Evolutionary conservation across 345 rosid genomes (phyloP).

Genomic region (Eucalyptus sp.): DNA sequence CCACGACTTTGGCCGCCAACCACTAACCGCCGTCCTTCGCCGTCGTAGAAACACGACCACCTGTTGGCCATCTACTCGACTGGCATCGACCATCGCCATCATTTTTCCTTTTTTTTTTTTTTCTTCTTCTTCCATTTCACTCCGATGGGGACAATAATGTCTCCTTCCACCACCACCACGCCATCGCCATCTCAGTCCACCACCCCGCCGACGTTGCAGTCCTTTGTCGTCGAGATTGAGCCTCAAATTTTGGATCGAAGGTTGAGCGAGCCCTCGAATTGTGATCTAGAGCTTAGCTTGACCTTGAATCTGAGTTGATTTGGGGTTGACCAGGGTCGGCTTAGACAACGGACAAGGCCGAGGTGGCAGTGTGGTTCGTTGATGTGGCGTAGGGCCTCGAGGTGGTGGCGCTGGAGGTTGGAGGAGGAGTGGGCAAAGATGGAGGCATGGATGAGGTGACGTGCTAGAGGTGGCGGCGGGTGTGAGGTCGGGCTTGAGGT

Average conservation of each 20-base stretch:
- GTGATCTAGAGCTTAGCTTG: background rate
- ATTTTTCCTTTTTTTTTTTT: background rate
- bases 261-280: background rate
- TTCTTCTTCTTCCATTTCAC: background rate
- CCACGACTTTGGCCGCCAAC: background rate
- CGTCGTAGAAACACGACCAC: background rate
- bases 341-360: background rate
- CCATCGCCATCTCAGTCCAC: background rate
- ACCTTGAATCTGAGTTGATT: background rate
- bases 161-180: background rate
- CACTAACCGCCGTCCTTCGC: background rate
- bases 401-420: no score
- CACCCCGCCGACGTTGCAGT: background rate
- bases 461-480: no score
- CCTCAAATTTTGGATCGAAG: background rate
- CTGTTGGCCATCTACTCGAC: background rate
- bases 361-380: background rate
- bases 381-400: no score
- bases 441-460: no score
- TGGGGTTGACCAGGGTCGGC: background rate
- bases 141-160: background rate
- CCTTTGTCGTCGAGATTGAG: background rate
- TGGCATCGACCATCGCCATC: background rate
- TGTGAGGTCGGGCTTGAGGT: no score
- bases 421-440: no score